These are phyloP conservation scores for Pulveroboletus frians DNA, from an alignment of 768 basidiomycete species.

Conservation along the genomic window DNA sequence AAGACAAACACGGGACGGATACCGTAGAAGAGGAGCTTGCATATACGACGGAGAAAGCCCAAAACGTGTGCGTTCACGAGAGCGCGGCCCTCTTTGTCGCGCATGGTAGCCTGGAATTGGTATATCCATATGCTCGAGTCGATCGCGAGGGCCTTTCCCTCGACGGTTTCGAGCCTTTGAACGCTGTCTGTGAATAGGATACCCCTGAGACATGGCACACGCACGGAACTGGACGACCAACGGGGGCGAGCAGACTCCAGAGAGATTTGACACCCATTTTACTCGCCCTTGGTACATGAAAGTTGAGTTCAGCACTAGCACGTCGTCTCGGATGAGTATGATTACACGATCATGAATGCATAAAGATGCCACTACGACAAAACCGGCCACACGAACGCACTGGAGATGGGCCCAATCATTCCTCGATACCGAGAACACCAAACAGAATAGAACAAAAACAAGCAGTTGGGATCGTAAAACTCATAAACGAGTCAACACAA, in stretches of 20 bases:
- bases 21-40: constrained; percentile 93
- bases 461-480: constrained; percentile 11
- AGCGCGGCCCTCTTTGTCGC: constrained; percentile 90
- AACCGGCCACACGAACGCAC: constrained; percentile 13
- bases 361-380: constrained; percentile 10
- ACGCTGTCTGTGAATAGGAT: constrained; percentile 3
- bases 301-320: too few species aligned
- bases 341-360: not conserved
- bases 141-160: constrained; percentile 93
- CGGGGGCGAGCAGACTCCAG: constrained; percentile 90
- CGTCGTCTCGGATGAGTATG: not conserved
- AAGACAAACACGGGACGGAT: constrained; percentile 99
- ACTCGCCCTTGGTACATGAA: too few species aligned
- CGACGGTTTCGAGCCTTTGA: constrained; percentile 82
- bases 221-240: constrained; percentile 89
- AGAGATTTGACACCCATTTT: constrained; percentile 95
- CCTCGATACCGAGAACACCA: constrained; percentile 10
- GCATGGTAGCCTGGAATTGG: constrained; percentile 99
- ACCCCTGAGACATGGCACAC: constrained; percentile 22
- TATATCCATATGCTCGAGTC: constrained; percentile 99
- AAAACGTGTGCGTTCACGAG: constrained; percentile 92
- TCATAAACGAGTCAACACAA: constrained; percentile 3
- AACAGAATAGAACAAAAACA: constrained; percentile 14
- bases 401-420: constrained; percentile 15
- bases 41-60: constrained; percentile 84